These are phyloP conservation scores for Fusarium drepaniforme DNA, from an alignment of 2,329 filamentous ascomycete species.

Conservation along the genomic window DNA sequence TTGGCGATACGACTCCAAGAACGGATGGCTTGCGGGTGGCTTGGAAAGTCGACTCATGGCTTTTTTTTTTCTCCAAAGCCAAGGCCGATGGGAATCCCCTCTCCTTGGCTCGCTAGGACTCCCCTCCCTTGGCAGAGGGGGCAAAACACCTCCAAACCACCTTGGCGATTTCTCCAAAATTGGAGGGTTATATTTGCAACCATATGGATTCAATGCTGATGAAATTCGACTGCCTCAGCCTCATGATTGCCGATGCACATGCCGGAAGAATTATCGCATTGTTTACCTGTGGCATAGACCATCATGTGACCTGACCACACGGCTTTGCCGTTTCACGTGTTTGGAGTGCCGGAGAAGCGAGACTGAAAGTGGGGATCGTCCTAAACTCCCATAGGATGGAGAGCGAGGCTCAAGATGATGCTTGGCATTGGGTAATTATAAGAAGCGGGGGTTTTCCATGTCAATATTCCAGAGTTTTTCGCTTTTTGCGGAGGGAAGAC, in stretches of 20 bases:
- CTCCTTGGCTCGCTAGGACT: neutral
- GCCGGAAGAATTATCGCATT: neutral
- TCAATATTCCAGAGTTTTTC: neutral
- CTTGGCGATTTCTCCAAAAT: neutral
- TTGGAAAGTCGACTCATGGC: neutral
- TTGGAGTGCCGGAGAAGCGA: neutral
- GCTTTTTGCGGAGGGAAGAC: neutral
- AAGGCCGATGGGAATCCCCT: neutral
- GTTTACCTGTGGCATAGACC: neutral
- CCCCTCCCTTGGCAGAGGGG: slow-evolving; percentile 5
- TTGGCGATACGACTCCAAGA: slow-evolving; percentile 3
- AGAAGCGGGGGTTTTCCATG: neutral
- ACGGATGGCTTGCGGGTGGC: neutral
- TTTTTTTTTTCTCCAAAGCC: neutral
- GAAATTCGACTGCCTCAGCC: neutral
- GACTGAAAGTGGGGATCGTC: neutral
- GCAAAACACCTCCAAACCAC: neutral
- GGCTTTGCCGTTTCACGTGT: neutral
- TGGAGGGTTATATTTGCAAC: neutral
- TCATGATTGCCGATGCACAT: neutral
- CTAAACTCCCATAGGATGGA: neutral
- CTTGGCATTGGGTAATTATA: neutral
- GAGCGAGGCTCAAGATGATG: neutral
- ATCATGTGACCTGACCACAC: neutral
- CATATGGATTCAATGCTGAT: neutral